Conservation (phyloP, 306 rosid species). For the Sicyos edulis region DNA sequence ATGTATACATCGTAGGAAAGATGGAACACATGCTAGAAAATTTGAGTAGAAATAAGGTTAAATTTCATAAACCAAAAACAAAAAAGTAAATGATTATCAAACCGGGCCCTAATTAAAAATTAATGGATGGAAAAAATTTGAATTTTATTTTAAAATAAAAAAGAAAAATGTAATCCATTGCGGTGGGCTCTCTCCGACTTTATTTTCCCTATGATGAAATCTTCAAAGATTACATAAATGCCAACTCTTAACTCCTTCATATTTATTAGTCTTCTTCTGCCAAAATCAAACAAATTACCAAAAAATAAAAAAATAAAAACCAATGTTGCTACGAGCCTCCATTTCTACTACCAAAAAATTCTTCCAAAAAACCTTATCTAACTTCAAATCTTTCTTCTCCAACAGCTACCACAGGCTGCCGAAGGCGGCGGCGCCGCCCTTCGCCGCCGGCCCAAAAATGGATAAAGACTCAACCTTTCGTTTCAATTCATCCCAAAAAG, state of each 20-base stretch:
- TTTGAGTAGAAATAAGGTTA: too few species aligned
- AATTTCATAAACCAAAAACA: too few species aligned
- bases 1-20: too few species aligned
- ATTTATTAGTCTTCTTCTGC: background rate
- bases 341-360: slow-evolving; percentile 69
- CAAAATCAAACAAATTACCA: background rate
- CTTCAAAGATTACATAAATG: slow-evolving; percentile 24
- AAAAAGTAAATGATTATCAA: too few species aligned
- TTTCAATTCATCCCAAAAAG: background rate
- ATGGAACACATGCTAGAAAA: too few species aligned
- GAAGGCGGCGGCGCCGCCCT: slow-evolving; percentile 40
- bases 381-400: slow-evolving; percentile 63
- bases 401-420: slow-evolving; percentile 58
- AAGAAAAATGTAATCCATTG: slow-evolving; percentile 14
- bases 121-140: too few species aligned
- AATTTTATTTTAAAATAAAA: too few species aligned
- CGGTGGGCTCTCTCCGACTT: slow-evolving; percentile 43
- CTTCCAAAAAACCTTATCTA: slow-evolving; percentile 58
- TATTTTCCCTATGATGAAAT: slow-evolving; percentile 38
- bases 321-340: slow-evolving; percentile 64
- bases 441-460: background rate
- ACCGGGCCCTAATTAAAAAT: too few species aligned
- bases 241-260: slow-evolving; percentile 16
- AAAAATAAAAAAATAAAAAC: slow-evolving; percentile 13
- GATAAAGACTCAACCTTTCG: background rate